A percentile compares a stretch with the other conserved stretches of the same genome.
Conservation (phyloP, 768 basidiomycete genomes). For the Paxillus involutus region DNA sequence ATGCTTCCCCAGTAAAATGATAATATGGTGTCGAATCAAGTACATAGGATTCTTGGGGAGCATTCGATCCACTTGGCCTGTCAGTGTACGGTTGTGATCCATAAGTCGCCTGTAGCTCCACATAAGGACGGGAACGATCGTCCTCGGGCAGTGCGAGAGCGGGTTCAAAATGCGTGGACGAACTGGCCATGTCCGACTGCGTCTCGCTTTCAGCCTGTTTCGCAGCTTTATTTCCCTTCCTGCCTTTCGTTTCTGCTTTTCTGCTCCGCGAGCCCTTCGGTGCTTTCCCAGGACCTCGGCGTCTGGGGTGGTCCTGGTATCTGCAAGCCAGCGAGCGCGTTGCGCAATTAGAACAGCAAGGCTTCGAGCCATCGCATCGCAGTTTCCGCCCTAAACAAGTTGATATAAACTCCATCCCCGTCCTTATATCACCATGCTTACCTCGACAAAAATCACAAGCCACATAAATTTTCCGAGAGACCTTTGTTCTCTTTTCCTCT, state of each 20-base stretch:
- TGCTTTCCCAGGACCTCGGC: constrained; percentile 77
- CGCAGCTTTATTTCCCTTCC: constrained; percentile 14
- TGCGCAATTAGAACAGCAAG: constrained; percentile 62
- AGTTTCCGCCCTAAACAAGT: constrained; percentile 62
- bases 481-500: constrained; percentile 24
- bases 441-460: constrained; percentile 83
- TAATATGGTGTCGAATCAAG: neutral
- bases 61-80: constrained; percentile 1
- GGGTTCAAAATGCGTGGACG: neutral
- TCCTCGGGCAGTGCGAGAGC: neutral
- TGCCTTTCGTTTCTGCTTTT: constrained; percentile 33
- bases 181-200: neutral
- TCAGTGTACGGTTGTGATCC: constrained; percentile 1
- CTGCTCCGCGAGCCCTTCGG: constrained; percentile 56
- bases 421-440: constrained; percentile 30
- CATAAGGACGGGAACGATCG: neutral
- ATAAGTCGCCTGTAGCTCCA: neutral
- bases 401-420: neutral
- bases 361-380: constrained; percentile 66
- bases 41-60: neutral
- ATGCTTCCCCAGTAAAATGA: neutral
- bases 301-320: constrained; percentile 51
- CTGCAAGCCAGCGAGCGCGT: constrained; percentile 51
- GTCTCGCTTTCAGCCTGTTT: constrained; percentile 9
- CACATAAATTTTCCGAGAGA: constrained; percentile 36